Percentiles rank a stretch among this genome's conserved stretches.
These are phyloP conservation scores for Apiospora kogelbergensis DNA, from an alignment of 2,329 filamentous ascomycete genomes.

Conservation along the genomic window DNA sequence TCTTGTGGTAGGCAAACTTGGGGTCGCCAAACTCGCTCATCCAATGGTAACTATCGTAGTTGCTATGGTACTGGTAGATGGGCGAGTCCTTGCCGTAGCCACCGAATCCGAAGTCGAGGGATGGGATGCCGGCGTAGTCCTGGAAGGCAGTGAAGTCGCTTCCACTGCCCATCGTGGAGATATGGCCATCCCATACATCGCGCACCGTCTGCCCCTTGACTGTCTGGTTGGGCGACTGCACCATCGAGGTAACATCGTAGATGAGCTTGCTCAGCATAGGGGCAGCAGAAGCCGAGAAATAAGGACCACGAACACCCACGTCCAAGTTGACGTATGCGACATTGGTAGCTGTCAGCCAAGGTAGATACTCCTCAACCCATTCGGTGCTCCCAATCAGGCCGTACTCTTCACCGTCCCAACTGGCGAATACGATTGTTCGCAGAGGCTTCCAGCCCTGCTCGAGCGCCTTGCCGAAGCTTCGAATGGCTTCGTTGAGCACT, in stretches of 20 bases:
- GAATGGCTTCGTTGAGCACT: constrained; percentile 73
- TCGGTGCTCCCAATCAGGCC: constrained; percentile 84
- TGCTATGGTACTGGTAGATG: constrained; percentile 83
- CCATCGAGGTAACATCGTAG: constrained; percentile 61
- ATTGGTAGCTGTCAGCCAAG: constrained; percentile 72
- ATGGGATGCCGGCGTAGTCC: constrained; percentile 67
- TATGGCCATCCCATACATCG: constrained; percentile 64
- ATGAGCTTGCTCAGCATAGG: constrained; percentile 76
- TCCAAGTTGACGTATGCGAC: constrained; percentile 89
- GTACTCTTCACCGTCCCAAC: constrained; percentile 84
- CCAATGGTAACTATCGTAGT: constrained; percentile 90
- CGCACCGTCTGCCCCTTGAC: constrained; percentile 65
- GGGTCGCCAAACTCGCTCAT: constrained; percentile 79
- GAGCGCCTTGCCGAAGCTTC: constrained; percentile 70
- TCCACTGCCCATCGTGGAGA: constrained; percentile 68
- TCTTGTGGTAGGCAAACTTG: constrained; percentile 63
- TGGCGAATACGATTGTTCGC: constrained; percentile 87
- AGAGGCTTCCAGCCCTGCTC: constrained; percentile 78
- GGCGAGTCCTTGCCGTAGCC: constrained; percentile 43
- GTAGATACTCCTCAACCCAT: constrained; percentile 88
- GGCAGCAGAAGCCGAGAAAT: constrained; percentile 66
- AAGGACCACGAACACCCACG: constrained; percentile 64
- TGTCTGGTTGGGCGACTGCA: constrained; percentile 75
- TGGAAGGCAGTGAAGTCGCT: constrained; percentile 77
- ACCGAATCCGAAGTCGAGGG: constrained; percentile 62